phyloP scores from a whole-genome alignment of 2,329 filamentous ascomycete species.

The Aureobasidium namibiae region DNA sequence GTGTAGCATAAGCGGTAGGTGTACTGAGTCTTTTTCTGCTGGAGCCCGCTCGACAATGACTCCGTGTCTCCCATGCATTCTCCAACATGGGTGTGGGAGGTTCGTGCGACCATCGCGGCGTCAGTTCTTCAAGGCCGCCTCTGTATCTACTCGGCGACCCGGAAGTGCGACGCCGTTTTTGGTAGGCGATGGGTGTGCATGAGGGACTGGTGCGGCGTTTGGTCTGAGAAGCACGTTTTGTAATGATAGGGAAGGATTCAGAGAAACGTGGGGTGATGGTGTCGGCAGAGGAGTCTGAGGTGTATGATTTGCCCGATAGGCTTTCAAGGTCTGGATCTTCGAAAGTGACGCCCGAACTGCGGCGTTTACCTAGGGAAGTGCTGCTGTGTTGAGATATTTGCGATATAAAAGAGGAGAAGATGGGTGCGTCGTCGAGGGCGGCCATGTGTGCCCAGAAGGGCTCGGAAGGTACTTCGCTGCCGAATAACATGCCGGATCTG shows the following conservation, averaged over 20 bases:
- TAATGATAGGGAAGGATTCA: constrained; percentile 4
- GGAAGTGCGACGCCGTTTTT: not conserved
- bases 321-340: not conserved
- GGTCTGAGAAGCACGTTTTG: not conserved
- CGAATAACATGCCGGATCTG: constrained; percentile 51
- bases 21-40: constrained; percentile 41
- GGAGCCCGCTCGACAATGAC: constrained; percentile 15
- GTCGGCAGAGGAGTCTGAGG: not conserved
- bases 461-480: constrained; percentile 41
- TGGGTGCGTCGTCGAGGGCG: not conserved
- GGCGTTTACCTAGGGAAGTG: constrained; percentile 15
- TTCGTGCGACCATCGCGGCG: constrained; percentile 1
- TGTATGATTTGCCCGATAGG: not conserved
- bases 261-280: not conserved
- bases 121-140: not conserved
- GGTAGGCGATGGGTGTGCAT: constrained; percentile 5
- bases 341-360: constrained; percentile 19
- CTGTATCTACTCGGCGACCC: not conserved
- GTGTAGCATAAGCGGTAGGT: constrained; percentile 63
- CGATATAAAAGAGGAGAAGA: not conserved
- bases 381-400: not conserved
- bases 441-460: constrained; percentile 15
- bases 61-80: not conserved
- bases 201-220: not conserved
- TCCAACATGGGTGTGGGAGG: constrained; percentile 16